Evolutionary conservation across 2,329 filamentous ascomycete species (phyloP).

Genomic region (Arthrobotrys sinensis): DNA sequence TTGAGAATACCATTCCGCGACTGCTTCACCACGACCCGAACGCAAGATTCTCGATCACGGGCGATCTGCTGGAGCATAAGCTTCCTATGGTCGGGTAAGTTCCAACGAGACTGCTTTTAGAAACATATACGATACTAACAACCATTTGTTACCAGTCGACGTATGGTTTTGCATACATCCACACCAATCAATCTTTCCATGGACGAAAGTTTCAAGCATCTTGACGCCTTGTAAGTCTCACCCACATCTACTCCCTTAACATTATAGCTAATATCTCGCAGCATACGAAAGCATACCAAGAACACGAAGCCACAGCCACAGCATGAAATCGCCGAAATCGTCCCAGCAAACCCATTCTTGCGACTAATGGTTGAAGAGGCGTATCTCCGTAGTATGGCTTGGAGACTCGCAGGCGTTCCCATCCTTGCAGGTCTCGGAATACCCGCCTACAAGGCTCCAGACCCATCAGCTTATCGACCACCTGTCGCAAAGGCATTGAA

Average conservation of each 20-base stretch:
- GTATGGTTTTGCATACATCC: conserved; percentile 36
- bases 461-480: conserved; percentile 19
- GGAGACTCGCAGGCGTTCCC: conserved; percentile 23
- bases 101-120: not conserved
- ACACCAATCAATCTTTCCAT: conserved; percentile 48
- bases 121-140: conserved; percentile 2
- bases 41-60: conserved; percentile 30
- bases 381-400: conserved; percentile 44
- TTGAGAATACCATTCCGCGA: conserved; percentile 21
- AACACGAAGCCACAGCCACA: not conserved
- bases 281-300: conserved; percentile 4
- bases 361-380: conserved; percentile 46
- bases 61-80: conserved; percentile 30
- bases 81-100: conserved; percentile 40
- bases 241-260: not conserved
- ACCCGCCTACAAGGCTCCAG: conserved; percentile 38
- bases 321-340: not conserved
- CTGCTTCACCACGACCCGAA: conserved; percentile 28
- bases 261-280: not conserved
- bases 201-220: conserved; percentile 51
- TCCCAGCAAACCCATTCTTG: conserved; percentile 36
- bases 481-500: conserved; percentile 1
- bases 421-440: conserved; percentile 28
- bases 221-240: conserved; percentile 46
- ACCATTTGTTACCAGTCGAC: conserved; percentile 2